phyloP scores from a whole-genome alignment of 225 moss, liverwort and hornwort species.

The Pleurozium schreberi region DNA sequence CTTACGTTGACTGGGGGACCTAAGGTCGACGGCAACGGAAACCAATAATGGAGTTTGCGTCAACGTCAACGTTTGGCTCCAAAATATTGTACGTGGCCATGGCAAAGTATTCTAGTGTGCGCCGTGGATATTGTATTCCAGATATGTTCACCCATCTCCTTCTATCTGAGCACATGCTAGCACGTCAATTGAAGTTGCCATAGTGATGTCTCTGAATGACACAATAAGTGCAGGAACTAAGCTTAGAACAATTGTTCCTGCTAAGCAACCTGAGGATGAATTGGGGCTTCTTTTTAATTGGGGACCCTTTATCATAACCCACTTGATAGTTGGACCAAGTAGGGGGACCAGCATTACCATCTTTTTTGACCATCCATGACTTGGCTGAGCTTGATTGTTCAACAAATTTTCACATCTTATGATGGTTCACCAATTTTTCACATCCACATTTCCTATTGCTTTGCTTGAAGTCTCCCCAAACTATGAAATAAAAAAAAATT shows the following conservation, averaged over 20 bases:
- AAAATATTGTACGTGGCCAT: too few species aligned
- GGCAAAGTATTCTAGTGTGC: too few species aligned
- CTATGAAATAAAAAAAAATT: rapidly evolving
- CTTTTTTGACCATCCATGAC: not conserved
- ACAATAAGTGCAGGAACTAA: too few species aligned
- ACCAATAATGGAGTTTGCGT: not conserved
- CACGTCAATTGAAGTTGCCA: too few species aligned
- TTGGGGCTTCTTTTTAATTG: not conserved
- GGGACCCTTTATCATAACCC: not conserved
- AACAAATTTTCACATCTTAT: not conserved
- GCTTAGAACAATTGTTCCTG: not conserved
- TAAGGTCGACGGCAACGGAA: not conserved
- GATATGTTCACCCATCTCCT: not conserved
- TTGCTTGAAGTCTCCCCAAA: rapidly evolving
- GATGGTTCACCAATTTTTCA: not conserved
- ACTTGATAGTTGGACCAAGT: too few species aligned
- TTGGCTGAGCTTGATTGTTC: not conserved
- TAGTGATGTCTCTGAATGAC: not conserved
- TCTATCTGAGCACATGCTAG: not conserved
- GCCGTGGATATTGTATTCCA: not conserved
- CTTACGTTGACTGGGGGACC: not conserved
- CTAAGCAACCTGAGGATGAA: not conserved
- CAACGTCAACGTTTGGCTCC: not conserved
- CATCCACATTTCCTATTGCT: not conserved
- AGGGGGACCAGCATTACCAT: too few species aligned